Evolutionary conservation across 164 flowering plant genomes (phyloP), one percentile per base, ranked within the genome.

Genomic region (Tetracentron sinense): DNA sequence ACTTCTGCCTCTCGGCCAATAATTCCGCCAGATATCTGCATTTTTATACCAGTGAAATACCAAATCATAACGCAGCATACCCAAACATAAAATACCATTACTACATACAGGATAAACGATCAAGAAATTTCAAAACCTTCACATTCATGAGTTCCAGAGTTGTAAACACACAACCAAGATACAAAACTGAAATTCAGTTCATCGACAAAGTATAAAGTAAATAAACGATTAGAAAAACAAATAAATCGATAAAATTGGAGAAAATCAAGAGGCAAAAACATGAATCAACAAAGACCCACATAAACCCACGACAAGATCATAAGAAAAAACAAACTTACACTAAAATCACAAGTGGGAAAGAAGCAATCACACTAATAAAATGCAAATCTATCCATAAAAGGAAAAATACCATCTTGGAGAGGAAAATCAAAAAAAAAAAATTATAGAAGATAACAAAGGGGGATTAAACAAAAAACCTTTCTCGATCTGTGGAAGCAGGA

Each of bases 1-100:
- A 69, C 62, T 85, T 89, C 52, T 83, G 89, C 63, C 83, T 82
- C 77, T 89, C 96, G 38, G 83, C 85, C 76, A 87, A 74, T 70
- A 89, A 69, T 61, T 89, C 96, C 22, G 82, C 76, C 78, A 85
- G 67, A 64, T 83, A 87, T 67, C 96, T 87, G 79, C 72, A 63
- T 68, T 57, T 47, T 60, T 54, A 54, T 21, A 67, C 50, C 19
- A 69, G 65, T 27, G 14, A 65, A 64, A 61, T 56, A 35, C 60
- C 19, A 52, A 31, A 54, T 54, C 28, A 65, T n/a, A 54, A 60
- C 20, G 49, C 63, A 61, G 10, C 17, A 28, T 46, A 68, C 19
- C 38, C 63, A 63, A 2, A 29, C 23, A 15, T 15, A 47, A 30
- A 48, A 22, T 22, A 56, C 38, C 16, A 10, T 26, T 19, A 17